These are phyloP conservation scores for Exutisphaerella laricina DNA, from an alignment of 2,329 filamentous ascomycete species.

Conservation along the genomic window DNA sequence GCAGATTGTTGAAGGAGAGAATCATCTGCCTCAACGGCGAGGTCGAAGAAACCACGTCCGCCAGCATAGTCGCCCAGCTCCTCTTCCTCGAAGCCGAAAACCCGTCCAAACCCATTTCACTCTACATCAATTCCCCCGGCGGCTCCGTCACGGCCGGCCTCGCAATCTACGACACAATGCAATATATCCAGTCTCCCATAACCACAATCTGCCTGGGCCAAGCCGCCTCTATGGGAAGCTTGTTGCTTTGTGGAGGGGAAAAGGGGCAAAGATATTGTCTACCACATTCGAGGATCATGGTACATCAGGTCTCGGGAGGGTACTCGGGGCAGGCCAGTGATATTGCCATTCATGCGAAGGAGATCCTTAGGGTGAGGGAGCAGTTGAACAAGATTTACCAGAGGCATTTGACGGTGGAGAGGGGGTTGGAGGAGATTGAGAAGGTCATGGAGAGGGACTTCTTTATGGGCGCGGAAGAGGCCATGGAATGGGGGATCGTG, in stretches of 20 bases:
- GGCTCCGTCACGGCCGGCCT: constrained; percentile 79
- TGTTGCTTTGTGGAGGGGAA: constrained; percentile 80
- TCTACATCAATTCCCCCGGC: constrained; percentile 97
- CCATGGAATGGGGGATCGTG: constrained; percentile 81
- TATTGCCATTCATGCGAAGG: constrained; percentile 94
- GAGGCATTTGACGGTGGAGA: constrained; percentile 74
- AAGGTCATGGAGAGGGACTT: constrained; percentile 96
- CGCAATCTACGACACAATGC: constrained; percentile 98
- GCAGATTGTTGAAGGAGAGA: constrained; percentile 60
- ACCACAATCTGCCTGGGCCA: constrained; percentile 93
- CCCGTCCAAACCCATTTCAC: constrained; percentile 87
- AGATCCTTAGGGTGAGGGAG: constrained; percentile 80
- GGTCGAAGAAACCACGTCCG: constrained; percentile 84
- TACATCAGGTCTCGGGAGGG: constrained; percentile 86
- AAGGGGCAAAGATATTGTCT: constrained; percentile 80
- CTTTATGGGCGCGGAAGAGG: constrained; percentile 85
- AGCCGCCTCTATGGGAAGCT: constrained; percentile 88
- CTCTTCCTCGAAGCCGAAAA: constrained; percentile 97
- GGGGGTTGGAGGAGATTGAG: constrained; percentile 76
- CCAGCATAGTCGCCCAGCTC: constrained; percentile 91
- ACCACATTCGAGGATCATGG: constrained; percentile 93
- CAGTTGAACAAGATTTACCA: constrained; percentile 89
- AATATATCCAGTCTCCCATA: constrained; percentile 87
- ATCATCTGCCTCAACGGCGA: constrained; percentile 90
- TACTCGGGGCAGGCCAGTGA: constrained; percentile 65